A percentile compares a stretch with the other conserved stretches of the same genome.
Conservation (phyloP, 2,329 filamentous ascomycete genomes). For the Apiospora sp. region DNA sequence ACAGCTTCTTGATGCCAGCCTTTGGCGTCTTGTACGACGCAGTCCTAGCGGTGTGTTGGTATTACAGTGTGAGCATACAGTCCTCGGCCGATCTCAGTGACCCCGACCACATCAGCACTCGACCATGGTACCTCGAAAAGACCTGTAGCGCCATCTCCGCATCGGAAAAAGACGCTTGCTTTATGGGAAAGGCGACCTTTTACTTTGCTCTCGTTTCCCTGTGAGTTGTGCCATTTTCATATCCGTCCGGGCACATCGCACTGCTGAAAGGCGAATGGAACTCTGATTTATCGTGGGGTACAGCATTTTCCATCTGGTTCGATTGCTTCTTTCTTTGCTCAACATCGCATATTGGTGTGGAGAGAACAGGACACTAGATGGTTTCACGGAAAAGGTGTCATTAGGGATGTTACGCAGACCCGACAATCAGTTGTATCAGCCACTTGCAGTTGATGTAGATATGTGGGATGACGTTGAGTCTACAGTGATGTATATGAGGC, state of each 20-base stretch:
- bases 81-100: slow-evolving; percentile 32
- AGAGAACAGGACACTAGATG: neutral
- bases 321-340: neutral
- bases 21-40: slow-evolving; percentile 28
- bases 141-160: slow-evolving; percentile 26
- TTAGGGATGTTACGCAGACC: neutral
- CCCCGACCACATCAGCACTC: slow-evolving; percentile 27
- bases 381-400: neutral
- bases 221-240: slow-evolving; percentile 25
- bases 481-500: neutral
- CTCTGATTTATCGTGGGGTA: neutral
- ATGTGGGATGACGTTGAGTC: neutral
- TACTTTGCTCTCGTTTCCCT: slow-evolving; percentile 30
- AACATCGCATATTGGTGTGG: slow-evolving; percentile 12
- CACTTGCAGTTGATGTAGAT: neutral
- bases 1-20: slow-evolving; percentile 22
- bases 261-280: neutral
- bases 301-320: neutral
- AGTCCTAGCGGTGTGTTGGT: slow-evolving; percentile 30
- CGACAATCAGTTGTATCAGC: neutral
- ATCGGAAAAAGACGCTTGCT: slow-evolving; percentile 25
- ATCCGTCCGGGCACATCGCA: neutral
- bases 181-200: slow-evolving; percentile 30
- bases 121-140: slow-evolving; percentile 32
- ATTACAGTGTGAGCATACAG: slow-evolving; percentile 30